A percentile compares a stretch with the other conserved stretches of the same genome.
phyloP scores from a whole-genome alignment of 345 rosid genomes.

The Murraya koenigii region DNA sequence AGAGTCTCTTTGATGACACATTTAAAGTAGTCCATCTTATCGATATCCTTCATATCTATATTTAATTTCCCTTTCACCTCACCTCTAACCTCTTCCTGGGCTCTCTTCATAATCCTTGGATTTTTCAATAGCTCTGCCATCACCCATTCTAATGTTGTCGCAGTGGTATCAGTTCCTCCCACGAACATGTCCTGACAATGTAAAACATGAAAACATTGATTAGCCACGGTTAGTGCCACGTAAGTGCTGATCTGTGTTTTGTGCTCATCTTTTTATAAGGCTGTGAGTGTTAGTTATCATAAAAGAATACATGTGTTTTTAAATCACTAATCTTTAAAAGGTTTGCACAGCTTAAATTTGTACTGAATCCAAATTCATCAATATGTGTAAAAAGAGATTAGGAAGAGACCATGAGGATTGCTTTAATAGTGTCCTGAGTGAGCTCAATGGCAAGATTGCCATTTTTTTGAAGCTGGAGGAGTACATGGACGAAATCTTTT shows the following conservation, averaged over 20 bases:
- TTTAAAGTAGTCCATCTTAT: slow-evolving; percentile 16
- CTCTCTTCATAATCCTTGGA: slow-evolving; percentile 6
- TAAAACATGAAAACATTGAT: background rate
- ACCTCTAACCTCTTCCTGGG: slow-evolving; percentile 7
- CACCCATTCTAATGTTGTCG: slow-evolving; percentile 6
- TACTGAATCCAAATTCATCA: no score
- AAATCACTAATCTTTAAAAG: no score
- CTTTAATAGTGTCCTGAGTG: slow-evolving; percentile 12
- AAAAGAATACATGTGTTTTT: no score
- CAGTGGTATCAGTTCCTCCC: slow-evolving; percentile 13
- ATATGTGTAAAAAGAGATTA: no score
- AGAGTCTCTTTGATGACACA: slow-evolving; percentile 10
- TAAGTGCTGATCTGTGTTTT: no score
- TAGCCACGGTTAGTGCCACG: background rate
- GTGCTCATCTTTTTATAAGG: no score
- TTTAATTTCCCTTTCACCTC: slow-evolving; percentile 6
- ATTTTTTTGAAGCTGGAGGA: slow-evolving; percentile 17
- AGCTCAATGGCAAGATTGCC: background rate
- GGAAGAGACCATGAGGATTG: slow-evolving; percentile 9
- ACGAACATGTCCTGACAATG: slow-evolving; percentile 14
- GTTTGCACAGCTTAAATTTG: no score
- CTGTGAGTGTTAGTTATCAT: no score
- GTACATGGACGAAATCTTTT: slow-evolving; percentile 9
- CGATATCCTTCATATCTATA: background rate
- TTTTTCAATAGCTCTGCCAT: slow-evolving; percentile 16